phyloP scores from a whole-genome alignment of 2,329 filamentous ascomycete species.

The Cladophialophora carrionii region DNA sequence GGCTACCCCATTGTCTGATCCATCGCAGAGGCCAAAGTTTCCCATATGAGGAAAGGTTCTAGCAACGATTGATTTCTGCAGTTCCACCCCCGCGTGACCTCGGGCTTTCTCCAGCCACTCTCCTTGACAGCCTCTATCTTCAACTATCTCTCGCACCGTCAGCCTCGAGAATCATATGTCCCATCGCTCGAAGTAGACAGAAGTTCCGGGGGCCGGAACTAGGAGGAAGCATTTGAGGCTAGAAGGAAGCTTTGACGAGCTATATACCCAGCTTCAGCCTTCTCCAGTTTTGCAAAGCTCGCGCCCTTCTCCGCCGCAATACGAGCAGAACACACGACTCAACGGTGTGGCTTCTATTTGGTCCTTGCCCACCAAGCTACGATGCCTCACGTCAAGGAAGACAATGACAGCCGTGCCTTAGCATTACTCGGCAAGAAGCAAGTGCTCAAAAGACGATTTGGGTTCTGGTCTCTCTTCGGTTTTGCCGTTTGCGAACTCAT shows the following conservation, averaged over 20 bases:
- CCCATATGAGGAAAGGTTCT: slow-evolving; percentile 4
- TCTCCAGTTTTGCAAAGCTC: not conserved
- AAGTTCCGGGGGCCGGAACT: slow-evolving; percentile 10
- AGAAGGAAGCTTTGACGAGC: slow-evolving; percentile 1
- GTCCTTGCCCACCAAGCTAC: not conserved
- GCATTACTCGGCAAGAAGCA: slow-evolving; percentile 53
- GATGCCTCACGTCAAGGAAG: slow-evolving; percentile 24
- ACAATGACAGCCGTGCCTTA: slow-evolving; percentile 45
- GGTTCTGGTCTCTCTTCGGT: slow-evolving; percentile 49
- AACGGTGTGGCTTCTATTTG: not conserved
- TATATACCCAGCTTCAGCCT: slow-evolving; percentile 11
- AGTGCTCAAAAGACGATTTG: slow-evolving; percentile 51
- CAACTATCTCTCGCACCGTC: slow-evolving; percentile 12
- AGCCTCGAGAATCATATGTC: slow-evolving; percentile 1
- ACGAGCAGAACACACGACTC: not conserved
- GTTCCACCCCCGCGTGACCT: slow-evolving; percentile 4
- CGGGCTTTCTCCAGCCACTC: slow-evolving; percentile 10
- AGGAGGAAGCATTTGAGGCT: not conserved
- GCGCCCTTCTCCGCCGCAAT: not conserved
- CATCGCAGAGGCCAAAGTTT: slow-evolving; percentile 5
- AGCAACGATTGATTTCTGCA: not conserved
- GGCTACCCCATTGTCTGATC: not conserved
- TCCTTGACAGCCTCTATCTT: slow-evolving; percentile 15
- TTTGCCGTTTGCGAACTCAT: slow-evolving; percentile 53
- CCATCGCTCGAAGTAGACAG: slow-evolving; percentile 7